phyloP scores from a whole-genome alignment of 2,329 filamentous ascomycete species.

The Cercospora sojina region DNA sequence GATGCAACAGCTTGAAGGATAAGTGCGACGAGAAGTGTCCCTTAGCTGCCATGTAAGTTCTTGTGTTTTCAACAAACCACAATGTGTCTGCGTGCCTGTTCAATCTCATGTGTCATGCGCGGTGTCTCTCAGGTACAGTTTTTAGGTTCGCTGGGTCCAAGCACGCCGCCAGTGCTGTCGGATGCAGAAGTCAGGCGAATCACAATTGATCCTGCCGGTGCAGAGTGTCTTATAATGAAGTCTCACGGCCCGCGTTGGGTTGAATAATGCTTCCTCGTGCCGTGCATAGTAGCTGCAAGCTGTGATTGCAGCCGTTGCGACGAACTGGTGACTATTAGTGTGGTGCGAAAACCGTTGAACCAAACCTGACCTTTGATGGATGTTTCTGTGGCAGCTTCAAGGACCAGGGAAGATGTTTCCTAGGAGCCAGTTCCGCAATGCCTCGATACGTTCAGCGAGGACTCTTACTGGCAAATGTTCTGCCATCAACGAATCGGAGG shows the following conservation, averaged over 20 bases:
- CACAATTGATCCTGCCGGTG: neutral
- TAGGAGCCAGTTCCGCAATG: neutral
- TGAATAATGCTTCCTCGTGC: neutral
- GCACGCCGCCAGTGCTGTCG: neutral
- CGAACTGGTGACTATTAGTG: neutral
- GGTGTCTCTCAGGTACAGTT: neutral
- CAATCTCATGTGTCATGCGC: neutral
- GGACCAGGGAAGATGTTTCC: neutral
- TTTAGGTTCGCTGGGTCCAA: neutral
- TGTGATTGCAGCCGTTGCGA: neutral
- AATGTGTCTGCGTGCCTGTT: neutral
- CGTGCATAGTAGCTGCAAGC: neutral
- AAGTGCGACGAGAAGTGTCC: neutral
- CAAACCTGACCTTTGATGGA: neutral
- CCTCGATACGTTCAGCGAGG: neutral
- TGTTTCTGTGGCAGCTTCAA: neutral
- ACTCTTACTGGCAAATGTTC: neutral
- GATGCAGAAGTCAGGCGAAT: neutral
- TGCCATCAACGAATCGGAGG: neutral
- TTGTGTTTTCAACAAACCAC: neutral
- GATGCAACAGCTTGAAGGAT: neutral
- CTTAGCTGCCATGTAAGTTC: conserved; percentile 2
- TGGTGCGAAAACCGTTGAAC: neutral
- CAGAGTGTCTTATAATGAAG: neutral
- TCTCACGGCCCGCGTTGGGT: neutral